These are phyloP conservation scores for Globisporangium cylindrosporum DNA, from an alignment of 352 stramenopile genomes.

Conservation along the genomic window DNA sequence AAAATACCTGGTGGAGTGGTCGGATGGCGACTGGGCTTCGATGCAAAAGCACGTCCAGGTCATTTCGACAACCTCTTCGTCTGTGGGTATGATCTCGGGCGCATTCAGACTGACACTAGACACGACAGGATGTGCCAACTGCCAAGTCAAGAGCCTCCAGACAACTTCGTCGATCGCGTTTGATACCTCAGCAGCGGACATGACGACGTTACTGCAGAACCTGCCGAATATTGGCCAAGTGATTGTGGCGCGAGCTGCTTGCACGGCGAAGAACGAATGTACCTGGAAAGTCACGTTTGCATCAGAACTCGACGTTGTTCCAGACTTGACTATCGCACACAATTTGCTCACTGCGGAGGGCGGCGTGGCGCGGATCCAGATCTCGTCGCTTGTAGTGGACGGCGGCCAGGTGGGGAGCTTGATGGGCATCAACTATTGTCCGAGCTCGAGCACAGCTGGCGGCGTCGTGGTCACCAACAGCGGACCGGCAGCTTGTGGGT, in stretches of 20 bases:
- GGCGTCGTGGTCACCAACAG: constrained; percentile 16
- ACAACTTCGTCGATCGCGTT: constrained; percentile 72
- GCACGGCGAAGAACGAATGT: constrained; percentile 51
- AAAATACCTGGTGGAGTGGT: constrained; percentile 95
- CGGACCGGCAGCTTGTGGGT: constrained; percentile 37
- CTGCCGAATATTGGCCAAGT: constrained; percentile 93
- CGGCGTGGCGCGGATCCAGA: constrained; percentile 33
- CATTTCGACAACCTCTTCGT: constrained; percentile 50
- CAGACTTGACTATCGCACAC: constrained; percentile 37
- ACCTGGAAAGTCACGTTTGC: constrained; percentile 81
- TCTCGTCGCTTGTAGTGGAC: constrained; percentile 26
- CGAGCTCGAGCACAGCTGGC: constrained; percentile 20
- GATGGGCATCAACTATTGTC: constrained; percentile 48
- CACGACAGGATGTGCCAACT: constrained; percentile 72
- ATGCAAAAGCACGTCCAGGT: constrained; percentile 65
- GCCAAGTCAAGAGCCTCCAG: constrained; percentile 65
- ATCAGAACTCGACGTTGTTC: constrained; percentile 57
- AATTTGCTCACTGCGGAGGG: constrained; percentile 45
- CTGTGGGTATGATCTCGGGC: constrained; percentile 34
- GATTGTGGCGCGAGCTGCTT: constrained; percentile 47
- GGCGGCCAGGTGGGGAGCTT: constrained; percentile 38
- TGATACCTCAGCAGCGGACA: constrained; percentile 43
- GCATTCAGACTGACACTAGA: constrained; percentile 85
- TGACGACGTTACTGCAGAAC: constrained; percentile 89
- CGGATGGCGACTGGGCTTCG: constrained; percentile 63